phyloP scores from a whole-genome alignment of 176 grass and related monocot genomes.

The Thinopyrum elongatum region DNA sequence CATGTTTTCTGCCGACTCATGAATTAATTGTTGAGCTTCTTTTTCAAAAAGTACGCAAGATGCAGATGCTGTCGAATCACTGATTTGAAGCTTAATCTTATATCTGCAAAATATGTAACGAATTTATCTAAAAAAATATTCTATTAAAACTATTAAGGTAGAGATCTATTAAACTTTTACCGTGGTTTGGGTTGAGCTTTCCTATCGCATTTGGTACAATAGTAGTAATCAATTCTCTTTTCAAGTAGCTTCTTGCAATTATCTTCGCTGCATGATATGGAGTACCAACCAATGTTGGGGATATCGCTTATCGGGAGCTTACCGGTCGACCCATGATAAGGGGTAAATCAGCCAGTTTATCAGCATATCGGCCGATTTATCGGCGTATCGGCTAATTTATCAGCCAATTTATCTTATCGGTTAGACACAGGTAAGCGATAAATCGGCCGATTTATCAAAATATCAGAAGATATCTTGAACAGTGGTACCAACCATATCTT shows the following conservation, averaged over 20 bases:
- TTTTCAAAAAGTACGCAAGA: not conserved
- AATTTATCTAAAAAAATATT: too few relatives aligned
- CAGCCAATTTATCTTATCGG: too few relatives aligned
- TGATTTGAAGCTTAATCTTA: constrained; percentile 5
- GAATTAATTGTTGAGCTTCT: not conserved
- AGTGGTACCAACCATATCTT: not conserved
- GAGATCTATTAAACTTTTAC: not conserved
- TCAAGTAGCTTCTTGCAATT: constrained; percentile 12
- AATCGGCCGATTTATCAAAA: too few relatives aligned
- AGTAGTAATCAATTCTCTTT: not conserved
- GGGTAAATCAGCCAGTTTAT: too few relatives aligned
- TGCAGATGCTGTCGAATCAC: not conserved
- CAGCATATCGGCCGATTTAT: too few relatives aligned
- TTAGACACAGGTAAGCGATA: too few relatives aligned
- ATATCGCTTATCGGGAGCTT: too few relatives aligned
- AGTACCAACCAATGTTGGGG: too few relatives aligned
- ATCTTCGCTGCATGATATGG: not conserved
- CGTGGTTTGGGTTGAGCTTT: not conserved
- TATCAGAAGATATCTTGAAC: too few relatives aligned
- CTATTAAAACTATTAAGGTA: too few relatives aligned
- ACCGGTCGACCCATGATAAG: too few relatives aligned
- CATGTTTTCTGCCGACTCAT: not conserved
- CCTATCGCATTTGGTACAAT: not conserved
- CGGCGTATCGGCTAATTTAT: too few relatives aligned
- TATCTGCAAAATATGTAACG: not conserved